Evolutionary conservation across 306 rosid genomes (phyloP).

Genomic region (Acacia crassicarpa): DNA sequence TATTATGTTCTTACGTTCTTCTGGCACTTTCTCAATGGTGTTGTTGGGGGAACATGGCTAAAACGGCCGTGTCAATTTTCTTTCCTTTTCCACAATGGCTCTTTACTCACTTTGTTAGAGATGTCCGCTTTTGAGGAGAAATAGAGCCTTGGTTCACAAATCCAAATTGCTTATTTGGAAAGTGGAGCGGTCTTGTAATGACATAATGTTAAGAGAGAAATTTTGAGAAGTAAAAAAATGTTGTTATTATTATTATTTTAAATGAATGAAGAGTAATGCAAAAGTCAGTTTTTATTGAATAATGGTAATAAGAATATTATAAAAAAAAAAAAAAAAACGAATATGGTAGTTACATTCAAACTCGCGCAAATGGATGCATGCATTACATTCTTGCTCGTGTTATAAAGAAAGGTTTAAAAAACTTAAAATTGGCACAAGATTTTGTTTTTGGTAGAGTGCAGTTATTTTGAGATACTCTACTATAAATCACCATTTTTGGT

Average conservation of each 20-base stretch:
- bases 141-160: neutral
- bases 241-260: too few relatives aligned
- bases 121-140: neutral
- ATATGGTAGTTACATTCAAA: neutral
- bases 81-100: neutral
- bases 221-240: neutral
- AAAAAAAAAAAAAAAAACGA: too few relatives aligned
- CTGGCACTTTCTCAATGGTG: neutral
- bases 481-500: too few relatives aligned
- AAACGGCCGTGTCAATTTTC: neutral
- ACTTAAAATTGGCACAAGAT: neutral
- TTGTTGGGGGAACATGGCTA: neutral
- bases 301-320: neutral
- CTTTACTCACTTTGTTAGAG: neutral
- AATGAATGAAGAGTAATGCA: neutral
- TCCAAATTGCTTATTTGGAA: neutral
- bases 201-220: neutral
- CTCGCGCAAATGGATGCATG: neutral
- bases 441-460: neutral
- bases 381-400: neutral
- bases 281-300: neutral
- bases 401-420: too few relatives aligned
- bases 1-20: neutral
- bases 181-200: neutral
- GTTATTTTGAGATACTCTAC: neutral